Evolutionary conservation across 1,284 basidiomycete genomes (phyloP).

Genomic region (Ganoderma lingzhi): DNA sequence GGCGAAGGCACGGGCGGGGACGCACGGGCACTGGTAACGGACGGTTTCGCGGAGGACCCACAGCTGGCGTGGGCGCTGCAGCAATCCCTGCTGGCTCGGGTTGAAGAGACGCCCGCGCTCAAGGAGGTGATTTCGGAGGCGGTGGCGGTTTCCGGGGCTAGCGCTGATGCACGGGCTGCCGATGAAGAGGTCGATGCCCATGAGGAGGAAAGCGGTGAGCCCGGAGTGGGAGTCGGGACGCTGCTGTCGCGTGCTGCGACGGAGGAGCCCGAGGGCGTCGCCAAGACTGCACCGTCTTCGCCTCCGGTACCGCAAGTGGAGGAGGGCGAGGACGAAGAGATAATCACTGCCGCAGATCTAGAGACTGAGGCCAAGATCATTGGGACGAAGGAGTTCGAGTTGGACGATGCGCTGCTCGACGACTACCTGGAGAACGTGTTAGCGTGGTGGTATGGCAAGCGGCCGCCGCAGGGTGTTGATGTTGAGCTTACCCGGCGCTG

Average conservation of each 20-base stretch:
- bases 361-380: slow-evolving; percentile 56
- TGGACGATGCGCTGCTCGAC: slow-evolving; percentile 66
- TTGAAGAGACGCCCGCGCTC: slow-evolving; percentile 17
- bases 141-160: neutral
- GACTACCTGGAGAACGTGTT: slow-evolving; percentile 64
- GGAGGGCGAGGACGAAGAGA: slow-evolving; percentile 27
- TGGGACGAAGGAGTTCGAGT: slow-evolving; percentile 68
- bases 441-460: slow-evolving; percentile 78
- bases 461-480: slow-evolving; percentile 74
- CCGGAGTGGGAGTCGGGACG: neutral
- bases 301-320: slow-evolving; percentile 21
- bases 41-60: slow-evolving; percentile 40
- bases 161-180: slow-evolving; percentile 3
- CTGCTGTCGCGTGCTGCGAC: neutral
- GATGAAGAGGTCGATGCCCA: neutral
- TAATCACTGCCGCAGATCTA: slow-evolving; percentile 28
- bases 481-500: slow-evolving; percentile 71
- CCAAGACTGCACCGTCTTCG: slow-evolving; percentile 19
- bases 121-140: slow-evolving; percentile 11
- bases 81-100: slow-evolving; percentile 39
- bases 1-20: neutral
- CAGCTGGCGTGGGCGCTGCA: slow-evolving; percentile 50
- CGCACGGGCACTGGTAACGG: neutral
- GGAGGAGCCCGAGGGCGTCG: slow-evolving; percentile 4
- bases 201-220: neutral